Conservation (phyloP, 2,329 filamentous ascomycete species). For the Cordyceps farinosa region DNA sequence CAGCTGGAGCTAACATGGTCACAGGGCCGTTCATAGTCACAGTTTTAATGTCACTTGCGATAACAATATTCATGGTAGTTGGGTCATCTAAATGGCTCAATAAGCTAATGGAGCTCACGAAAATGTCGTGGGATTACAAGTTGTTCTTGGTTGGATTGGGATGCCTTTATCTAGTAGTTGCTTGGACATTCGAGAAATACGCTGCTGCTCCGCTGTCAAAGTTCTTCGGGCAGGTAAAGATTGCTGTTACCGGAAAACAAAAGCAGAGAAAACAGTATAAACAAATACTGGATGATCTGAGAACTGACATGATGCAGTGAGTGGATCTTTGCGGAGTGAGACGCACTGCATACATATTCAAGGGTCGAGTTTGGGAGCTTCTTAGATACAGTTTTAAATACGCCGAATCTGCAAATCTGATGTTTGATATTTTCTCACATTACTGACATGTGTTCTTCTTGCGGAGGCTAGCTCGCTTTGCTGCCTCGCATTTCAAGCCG, state of each 20-base stretch:
- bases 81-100: constrained; percentile 66
- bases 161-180: constrained; percentile 63
- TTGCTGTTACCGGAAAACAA: neutral
- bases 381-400: neutral
- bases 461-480: too few species aligned
- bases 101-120: constrained; percentile 80
- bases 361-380: neutral
- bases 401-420: neutral
- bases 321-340: neutral
- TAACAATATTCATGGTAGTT: constrained; percentile 78
- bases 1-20: neutral
- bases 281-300: neutral
- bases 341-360: too few species aligned
- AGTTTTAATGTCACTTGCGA: constrained; percentile 61
- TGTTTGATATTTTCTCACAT: too few species aligned
- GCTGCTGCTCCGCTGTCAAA: constrained; percentile 4
- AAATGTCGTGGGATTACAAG: constrained; percentile 69
- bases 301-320: constrained; percentile 1
- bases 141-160: constrained; percentile 69
- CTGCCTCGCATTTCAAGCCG: too few species aligned
- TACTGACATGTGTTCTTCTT: too few species aligned
- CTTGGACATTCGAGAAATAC: constrained; percentile 11
- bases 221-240: neutral
- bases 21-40: constrained; percentile 80
- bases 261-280: constrained; percentile 15